phyloP scores from a whole-genome alignment of 257 asterid genomes.

The Scutellaria minor region DNA sequence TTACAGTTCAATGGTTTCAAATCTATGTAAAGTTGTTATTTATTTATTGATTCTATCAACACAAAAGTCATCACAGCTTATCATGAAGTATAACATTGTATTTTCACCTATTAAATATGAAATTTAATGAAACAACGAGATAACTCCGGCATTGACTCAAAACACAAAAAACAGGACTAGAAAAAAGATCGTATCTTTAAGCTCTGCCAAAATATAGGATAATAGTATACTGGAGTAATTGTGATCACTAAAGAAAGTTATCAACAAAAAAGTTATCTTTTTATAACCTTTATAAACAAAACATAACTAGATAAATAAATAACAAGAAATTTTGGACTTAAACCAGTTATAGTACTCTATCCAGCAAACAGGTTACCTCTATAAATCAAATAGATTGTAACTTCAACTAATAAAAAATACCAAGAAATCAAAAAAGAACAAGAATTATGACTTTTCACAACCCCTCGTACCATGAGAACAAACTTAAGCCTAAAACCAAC shows the following conservation, averaged over 20 bases:
- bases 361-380: neutral
- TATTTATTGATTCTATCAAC: neutral
- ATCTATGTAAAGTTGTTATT: neutral
- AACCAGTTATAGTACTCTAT: conserved; percentile 11
- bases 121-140: neutral
- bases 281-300: conserved; percentile 21
- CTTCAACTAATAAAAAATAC: neutral
- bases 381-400: neutral
- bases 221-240: conserved; percentile 3
- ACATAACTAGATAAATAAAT: conserved; percentile 14
- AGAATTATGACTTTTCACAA: neutral
- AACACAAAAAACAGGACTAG: neutral
- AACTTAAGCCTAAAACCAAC: conserved; percentile 24
- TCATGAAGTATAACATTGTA: conserved; percentile 11
- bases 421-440: neutral
- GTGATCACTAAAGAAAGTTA: neutral
- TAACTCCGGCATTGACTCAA: conserved; percentile 20
- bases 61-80: neutral
- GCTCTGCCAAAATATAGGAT: neutral
- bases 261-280: neutral
- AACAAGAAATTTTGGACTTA: conserved; percentile 8
- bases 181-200: conserved; percentile 24
- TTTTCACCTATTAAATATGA: neutral
- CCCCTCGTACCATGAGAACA: conserved; percentile 23
- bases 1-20: neutral